A percentile compares a stretch with the other conserved stretches of the same genome.
Evolutionary conservation across 2,329 filamentous ascomycete genomes (phyloP).

Genomic region (Trichoderma breve): DNA sequence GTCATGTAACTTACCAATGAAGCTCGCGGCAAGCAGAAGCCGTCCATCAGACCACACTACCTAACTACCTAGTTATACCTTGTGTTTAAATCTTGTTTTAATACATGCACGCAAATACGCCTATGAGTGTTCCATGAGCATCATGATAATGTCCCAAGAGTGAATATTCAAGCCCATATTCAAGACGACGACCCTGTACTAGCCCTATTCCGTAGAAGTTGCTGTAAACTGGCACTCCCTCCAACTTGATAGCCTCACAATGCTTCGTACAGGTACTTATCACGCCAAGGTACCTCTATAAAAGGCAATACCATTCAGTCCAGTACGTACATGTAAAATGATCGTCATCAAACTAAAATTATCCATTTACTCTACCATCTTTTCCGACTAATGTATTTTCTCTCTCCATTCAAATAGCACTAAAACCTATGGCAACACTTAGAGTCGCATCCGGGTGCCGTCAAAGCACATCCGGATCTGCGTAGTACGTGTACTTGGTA

Average conservation of each 20-base stretch:
- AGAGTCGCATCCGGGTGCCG: neutral
- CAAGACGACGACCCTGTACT: neutral
- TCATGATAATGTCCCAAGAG: neutral
- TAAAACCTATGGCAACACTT: neutral
- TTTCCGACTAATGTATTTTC: neutral
- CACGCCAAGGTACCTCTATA: neutral
- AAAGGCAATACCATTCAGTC: neutral
- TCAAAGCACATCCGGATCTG: constrained; percentile 4
- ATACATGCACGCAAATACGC: neutral
- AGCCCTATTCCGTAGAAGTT: neutral
- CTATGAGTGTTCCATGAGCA: neutral
- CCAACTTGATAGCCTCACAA: neutral
- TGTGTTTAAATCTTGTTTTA: constrained; percentile 1
- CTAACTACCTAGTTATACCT: neutral
- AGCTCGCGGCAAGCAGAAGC: neutral
- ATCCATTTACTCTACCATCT: neutral
- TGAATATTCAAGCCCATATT: neutral
- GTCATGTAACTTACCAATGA: constrained; percentile 11
- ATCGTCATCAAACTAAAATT: neutral
- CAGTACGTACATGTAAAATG: too few relatives aligned
- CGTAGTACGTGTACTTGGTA: neutral
- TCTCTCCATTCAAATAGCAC: neutral
- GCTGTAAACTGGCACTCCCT: neutral
- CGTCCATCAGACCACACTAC: neutral
- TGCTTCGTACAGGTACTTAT: neutral